phyloP scores from a whole-genome alignment of 306 rosid genomes.

The Vigna unguiculata region DNA sequence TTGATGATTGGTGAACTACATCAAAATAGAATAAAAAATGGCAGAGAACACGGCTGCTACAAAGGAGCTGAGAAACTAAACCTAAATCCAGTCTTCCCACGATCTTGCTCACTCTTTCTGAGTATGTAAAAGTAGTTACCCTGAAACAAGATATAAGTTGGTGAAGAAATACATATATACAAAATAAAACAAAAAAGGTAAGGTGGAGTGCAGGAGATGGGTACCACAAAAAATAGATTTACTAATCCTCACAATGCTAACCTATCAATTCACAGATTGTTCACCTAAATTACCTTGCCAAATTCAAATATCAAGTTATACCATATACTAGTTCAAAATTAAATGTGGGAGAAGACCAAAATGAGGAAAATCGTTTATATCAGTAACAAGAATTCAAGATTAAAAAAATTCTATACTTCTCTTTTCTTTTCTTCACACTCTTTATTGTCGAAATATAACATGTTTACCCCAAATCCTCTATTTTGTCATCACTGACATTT shows the following conservation, averaged over 20 bases:
- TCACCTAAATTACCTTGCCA: neutral
- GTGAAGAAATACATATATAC: conserved; percentile 30
- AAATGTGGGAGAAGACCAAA: neutral
- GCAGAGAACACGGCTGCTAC: conserved; percentile 43
- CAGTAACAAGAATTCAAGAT: conserved; percentile 4
- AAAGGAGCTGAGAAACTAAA: conserved; percentile 84
- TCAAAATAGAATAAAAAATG: neutral
- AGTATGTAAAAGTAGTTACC: conserved; percentile 77
- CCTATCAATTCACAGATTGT: conserved; percentile 4
- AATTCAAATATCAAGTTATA: neutral
- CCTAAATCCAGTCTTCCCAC: conserved; percentile 85
- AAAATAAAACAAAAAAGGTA: conserved; percentile 5
- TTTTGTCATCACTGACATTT: conserved; percentile 33
- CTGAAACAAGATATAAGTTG: conserved; percentile 54
- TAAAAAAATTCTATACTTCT: neutral
- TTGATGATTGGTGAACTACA: conserved; percentile 15
- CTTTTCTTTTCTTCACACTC: conserved; percentile 11
- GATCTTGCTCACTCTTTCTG: conserved; percentile 71
- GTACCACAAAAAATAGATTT: neutral
- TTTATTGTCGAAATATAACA: conserved; percentile 19
- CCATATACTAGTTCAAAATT: conserved; percentile 19
- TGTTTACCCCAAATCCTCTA: conserved; percentile 12
- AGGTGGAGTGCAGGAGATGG: neutral
- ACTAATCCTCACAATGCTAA: conserved; percentile 26
- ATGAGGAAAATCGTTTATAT: neutral